A percentile compares a stretch with the other conserved stretches of the same genome.
Evolutionary conservation across 2,329 filamentous ascomycete species (phyloP).

Genomic region (Arthrobotrys sphaeroides): DNA sequence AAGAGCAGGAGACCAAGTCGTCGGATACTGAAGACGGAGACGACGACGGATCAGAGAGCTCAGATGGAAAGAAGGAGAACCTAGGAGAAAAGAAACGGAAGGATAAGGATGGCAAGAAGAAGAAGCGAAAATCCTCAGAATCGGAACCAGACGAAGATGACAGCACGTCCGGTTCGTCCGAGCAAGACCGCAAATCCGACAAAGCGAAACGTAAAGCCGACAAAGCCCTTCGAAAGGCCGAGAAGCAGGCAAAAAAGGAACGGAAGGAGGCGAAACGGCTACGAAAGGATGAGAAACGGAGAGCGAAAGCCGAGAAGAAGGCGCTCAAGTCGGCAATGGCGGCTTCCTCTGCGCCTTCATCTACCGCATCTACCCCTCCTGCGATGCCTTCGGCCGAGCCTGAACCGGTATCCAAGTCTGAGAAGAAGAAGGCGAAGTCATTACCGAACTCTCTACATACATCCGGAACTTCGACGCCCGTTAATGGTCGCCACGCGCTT

Average conservation of each 20-base stretch:
- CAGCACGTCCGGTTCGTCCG: constrained; percentile 61
- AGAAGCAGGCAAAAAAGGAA: constrained; percentile 63
- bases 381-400: constrained; percentile 58
- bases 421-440: constrained; percentile 38
- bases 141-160: constrained; percentile 58
- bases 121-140: constrained; percentile 57
- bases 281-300: constrained; percentile 55
- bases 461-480: constrained; percentile 64
- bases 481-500: constrained; percentile 74
- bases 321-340: constrained; percentile 37
- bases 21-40: constrained; percentile 53
- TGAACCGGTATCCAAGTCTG: not conserved
- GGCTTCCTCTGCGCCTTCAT: constrained; percentile 58
- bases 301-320: constrained; percentile 52
- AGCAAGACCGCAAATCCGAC: constrained; percentile 60
- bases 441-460: constrained; percentile 55
- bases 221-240: constrained; percentile 63
- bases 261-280: constrained; percentile 58
- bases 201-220: constrained; percentile 66
- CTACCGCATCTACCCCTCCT: constrained; percentile 56
- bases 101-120: constrained; percentile 50
- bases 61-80: constrained; percentile 56
- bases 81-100: constrained; percentile 56
- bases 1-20: constrained; percentile 40
- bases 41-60: constrained; percentile 54